Evolutionary conservation across 805 yeast genomes (phyloP).

Genomic region (Yueomyces sp.): DNA sequence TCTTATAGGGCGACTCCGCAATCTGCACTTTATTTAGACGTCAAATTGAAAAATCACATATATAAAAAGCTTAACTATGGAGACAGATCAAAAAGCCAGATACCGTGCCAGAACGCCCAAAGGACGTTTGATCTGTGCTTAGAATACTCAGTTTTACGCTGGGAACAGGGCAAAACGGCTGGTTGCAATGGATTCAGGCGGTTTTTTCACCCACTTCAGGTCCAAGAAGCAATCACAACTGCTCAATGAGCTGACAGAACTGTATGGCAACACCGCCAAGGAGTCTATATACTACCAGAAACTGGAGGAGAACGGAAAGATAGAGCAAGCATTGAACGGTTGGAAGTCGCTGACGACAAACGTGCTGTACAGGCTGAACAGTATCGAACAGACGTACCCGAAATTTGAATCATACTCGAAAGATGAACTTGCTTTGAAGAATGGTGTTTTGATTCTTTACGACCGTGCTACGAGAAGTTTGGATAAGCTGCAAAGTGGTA

Average conservation of each 20-base stretch:
- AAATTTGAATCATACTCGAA: conserved; percentile 24
- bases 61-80: no score
- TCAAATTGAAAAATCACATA: no score
- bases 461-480: conserved; percentile 27
- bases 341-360: conserved; percentile 64
- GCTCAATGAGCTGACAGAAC: conserved; percentile 41
- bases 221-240: conserved; percentile 48
- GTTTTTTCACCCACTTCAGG: conserved; percentile 7
- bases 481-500: conserved; percentile 20
- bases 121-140: not conserved
- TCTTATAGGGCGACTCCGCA: no score
- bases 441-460: conserved; percentile 27
- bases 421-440: conserved; percentile 33
- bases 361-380: conserved; percentile 41
- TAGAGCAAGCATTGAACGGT: conserved; percentile 48
- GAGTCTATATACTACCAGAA: conserved; percentile 42
- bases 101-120: no score
- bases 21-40: no score
- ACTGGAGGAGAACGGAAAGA: conserved; percentile 40
- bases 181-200: not conserved
- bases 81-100: no score
- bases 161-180: not conserved
- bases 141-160: not conserved
- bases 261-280: conserved; percentile 51
- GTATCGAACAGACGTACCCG: conserved; percentile 31